Evolutionary conservation across 768 basidiomycete species (phyloP), one percentile per base, ranked within the genome.

Genomic region (Melanogaster broomeanus): DNA sequence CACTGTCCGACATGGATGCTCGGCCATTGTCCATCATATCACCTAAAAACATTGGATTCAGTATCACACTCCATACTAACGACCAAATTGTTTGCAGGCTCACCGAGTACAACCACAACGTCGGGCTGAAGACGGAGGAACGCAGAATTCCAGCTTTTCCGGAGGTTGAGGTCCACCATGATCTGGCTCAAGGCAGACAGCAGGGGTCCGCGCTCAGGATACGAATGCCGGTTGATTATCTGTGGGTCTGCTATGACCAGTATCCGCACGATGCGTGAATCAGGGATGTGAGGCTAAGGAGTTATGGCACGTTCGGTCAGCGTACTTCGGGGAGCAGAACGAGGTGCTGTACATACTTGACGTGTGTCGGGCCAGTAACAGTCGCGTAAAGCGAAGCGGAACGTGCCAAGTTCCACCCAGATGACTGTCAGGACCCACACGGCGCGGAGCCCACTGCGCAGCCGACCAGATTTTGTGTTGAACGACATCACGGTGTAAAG

Each of bases 11-110:
- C 78, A 88, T 88, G 19, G 73, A 73, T 24, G 78, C 74, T 47
- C 91, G 75, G 1, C 92, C 93, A 48, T 81, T 83, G 60, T 96
- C 93, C 83, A 96, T 83, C 90, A 96, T 89, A 66, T 97, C 93
- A 33, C 65, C 65, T 67, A 35, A 12, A 31, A 40, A 16, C n/a
- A 10, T 12, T 27, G 59, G 5, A 37, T 21, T 40, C 34, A 12
- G 19, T 16, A 15, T 38, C 16, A 34, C 6, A 16, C 18, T 34
- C 0, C 1, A 33, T 13, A 16, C n/a, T 3, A 25, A 7, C 2
- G n/a, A n/a, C n/a, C n/a, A n/a, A n/a, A n/a, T 18, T 13, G 18
- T 22, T 8, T 5, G 6, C 30, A 22, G 50, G 19, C 49, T n/a
- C 11, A 66, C 95, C 95, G 19, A 94, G 74, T 56, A 96, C 88